phyloP scores from a whole-genome alignment of 306 rosid genomes.

The Morella rubra region DNA sequence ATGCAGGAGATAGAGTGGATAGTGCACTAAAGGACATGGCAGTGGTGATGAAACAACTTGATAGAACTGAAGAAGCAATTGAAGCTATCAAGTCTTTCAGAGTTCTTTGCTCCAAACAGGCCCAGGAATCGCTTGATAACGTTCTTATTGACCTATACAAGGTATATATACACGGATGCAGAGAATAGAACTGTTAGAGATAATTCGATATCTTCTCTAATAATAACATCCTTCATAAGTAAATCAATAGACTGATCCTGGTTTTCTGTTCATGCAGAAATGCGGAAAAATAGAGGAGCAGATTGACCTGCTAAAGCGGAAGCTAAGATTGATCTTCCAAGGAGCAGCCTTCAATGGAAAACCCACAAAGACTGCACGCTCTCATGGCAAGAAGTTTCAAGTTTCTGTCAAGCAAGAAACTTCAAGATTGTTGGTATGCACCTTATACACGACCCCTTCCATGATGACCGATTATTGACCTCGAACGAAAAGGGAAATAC shows the following conservation, averaged over 20 bases:
- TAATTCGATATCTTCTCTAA: too few relatives aligned
- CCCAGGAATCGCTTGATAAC: slow-evolving; percentile 93
- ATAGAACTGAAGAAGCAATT: slow-evolving; percentile 83
- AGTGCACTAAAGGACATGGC: slow-evolving; percentile 97
- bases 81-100: slow-evolving; percentile 86
- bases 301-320: slow-evolving; percentile 70
- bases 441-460: background rate
- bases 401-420: slow-evolving; percentile 90
- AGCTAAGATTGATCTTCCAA: slow-evolving; percentile 65
- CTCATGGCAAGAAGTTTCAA: slow-evolving; percentile 88
- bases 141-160: slow-evolving; percentile 85
- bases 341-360: slow-evolving; percentile 89
- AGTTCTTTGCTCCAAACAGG: slow-evolving; percentile 66
- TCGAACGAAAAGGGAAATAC: too few relatives aligned
- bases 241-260: background rate
- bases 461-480: background rate
- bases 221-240: too few relatives aligned
- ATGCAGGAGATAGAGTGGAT: slow-evolving; percentile 80
- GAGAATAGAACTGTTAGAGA: too few relatives aligned
- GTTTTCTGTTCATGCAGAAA: slow-evolving; percentile 42
- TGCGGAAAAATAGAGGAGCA: slow-evolving; percentile 84
- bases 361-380: slow-evolving; percentile 81
- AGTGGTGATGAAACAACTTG: slow-evolving; percentile 83
- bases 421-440: slow-evolving; percentile 75
- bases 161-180: slow-evolving; percentile 35